Conservation (phyloP, 1,284 basidiomycete species). For the Meripilus lineatus region DNA sequence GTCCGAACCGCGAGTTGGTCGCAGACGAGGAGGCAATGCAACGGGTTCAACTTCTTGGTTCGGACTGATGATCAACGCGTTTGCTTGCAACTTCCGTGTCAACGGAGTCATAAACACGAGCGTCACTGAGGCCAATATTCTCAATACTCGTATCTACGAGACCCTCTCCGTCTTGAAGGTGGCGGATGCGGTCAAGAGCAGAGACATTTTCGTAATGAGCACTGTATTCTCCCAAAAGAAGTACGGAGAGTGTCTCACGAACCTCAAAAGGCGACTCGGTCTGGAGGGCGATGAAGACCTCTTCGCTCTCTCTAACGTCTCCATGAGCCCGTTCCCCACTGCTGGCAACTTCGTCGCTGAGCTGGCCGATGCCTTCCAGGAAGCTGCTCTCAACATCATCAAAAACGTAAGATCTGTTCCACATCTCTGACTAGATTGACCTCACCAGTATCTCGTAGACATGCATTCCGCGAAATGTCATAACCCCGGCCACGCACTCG, state of each 20-base stretch:
- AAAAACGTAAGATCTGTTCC: conserved; percentile 16
- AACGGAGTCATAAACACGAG: conserved; percentile 34
- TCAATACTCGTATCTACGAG: conserved; percentile 38
- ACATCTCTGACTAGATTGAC: neutral
- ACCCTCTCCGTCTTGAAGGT: conserved; percentile 9
- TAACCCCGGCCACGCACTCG: conserved; percentile 27
- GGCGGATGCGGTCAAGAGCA: conserved; percentile 21
- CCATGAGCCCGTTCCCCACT: conserved; percentile 41
- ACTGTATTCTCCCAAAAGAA: conserved; percentile 28
- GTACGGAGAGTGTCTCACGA: conserved; percentile 29
- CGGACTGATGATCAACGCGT: conserved; percentile 43
- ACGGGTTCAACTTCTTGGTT: conserved; percentile 31
- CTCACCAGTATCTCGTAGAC: conserved; percentile 11
- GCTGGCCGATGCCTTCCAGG: conserved; percentile 31
- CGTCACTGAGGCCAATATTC: conserved; percentile 38
- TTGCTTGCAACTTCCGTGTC: conserved; percentile 40
- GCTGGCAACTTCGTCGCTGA: conserved; percentile 27
- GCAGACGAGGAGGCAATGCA: conserved; percentile 29
- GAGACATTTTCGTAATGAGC: conserved; percentile 33
- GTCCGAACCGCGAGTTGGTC: conserved; percentile 29
- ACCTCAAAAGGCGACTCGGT: conserved; percentile 34
- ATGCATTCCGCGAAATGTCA: conserved; percentile 25
- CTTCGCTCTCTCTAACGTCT: conserved; percentile 34
- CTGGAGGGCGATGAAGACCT: conserved; percentile 32
- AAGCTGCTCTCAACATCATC: conserved; percentile 31